Percentiles rank a stretch among this genome's conserved stretches.
Conservation (phyloP, 139 green algal species). For the Coccomyxa sp. region DNA sequence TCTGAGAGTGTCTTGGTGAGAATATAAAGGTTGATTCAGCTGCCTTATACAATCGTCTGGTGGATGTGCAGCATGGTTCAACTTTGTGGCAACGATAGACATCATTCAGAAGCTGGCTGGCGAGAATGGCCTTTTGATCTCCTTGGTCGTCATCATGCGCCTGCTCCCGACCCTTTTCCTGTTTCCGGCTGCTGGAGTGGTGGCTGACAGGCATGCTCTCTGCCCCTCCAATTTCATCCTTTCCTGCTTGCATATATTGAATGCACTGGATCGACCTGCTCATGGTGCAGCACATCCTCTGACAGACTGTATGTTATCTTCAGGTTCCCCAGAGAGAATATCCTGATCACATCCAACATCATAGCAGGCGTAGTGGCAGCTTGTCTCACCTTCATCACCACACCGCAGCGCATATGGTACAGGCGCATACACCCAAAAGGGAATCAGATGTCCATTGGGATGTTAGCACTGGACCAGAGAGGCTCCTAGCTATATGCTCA, state of each 20-base stretch:
- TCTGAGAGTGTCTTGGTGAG: too few species aligned
- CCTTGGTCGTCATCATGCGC: conserved; percentile 26
- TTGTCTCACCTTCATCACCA: conserved; percentile 9
- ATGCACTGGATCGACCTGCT: too few species aligned
- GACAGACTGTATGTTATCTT: too few species aligned
- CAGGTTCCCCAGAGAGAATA: conserved; percentile 30
- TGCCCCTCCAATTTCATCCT: too few species aligned
- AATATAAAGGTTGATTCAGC: too few species aligned
- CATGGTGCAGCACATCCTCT: too few species aligned
- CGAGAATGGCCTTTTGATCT: conserved; percentile 29
- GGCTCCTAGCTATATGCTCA: too few species aligned
- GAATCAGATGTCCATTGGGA: too few species aligned
- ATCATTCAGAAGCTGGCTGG: conserved; percentile 24
- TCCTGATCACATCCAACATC: conserved; percentile 18
- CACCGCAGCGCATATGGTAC: conserved; percentile 12
- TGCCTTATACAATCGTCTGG: too few species aligned
- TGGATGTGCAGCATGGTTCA: conserved; percentile 33
- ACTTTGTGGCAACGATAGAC: conserved; percentile 33
- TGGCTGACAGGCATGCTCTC: conserved; percentile 45
- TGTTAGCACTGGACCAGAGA: too few species aligned
- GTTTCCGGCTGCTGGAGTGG: conserved; percentile 34
- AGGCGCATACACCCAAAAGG: too few species aligned
- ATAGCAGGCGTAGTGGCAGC: conserved; percentile 8
- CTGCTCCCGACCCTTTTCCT: conserved; percentile 42
- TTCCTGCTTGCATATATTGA: too few species aligned